Evolutionary conservation across 1,284 basidiomycete genomes (phyloP), one percentile per base, ranked within the genome.

Genomic region (Moesziomyces sp.): DNA sequence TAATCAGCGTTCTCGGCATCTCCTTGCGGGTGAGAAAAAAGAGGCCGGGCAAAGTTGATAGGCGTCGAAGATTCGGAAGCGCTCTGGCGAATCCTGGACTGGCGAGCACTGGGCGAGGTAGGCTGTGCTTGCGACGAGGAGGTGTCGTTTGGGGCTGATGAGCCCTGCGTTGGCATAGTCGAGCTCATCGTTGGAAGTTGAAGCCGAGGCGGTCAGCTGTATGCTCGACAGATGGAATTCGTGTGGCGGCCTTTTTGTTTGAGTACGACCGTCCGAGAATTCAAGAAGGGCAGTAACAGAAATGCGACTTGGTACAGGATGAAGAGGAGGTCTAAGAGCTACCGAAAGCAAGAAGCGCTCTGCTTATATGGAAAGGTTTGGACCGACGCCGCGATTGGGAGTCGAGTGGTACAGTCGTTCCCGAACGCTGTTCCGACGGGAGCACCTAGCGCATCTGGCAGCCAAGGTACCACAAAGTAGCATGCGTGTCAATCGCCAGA

Each of bases 1-100:
- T 18, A 6, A 18, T 40, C 38, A 33, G 30, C 30, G 13, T 13
- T 11, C 11, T 33, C 30, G 10, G 30, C 5, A 1, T 33, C 30
- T 11, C 13, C 10, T 14, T 40, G 38, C 16, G 40, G 21, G 48
- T 6, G 18, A 51, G 14, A 21, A 42, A 30, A 13, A 42, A 67
- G 21, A 26, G 58, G 64, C 16, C 58, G 64, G 43, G 58, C 64
- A 46, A 67, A 67, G 50, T 57, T 67, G 54, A 67, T 61, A 3
- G 65, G 51, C 6, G 30, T 23, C 13, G 50, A 52, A 18, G 63
- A 50, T 8, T 61, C 42, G 30, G 53, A 53, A 7, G 54, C 50
- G 44, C n/a, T 40, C 16, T 53, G 54, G 21, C 54, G 58, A 24
- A 67, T 56, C 9, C 35, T 58, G n/a, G 58, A 59, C 10, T 24